A percentile compares a stretch with the other conserved stretches of the same genome.
These are phyloP conservation scores for Claviceps pazoutovae DNA, from an alignment of 2,329 filamentous ascomycete genomes.

Conservation along the genomic window DNA sequence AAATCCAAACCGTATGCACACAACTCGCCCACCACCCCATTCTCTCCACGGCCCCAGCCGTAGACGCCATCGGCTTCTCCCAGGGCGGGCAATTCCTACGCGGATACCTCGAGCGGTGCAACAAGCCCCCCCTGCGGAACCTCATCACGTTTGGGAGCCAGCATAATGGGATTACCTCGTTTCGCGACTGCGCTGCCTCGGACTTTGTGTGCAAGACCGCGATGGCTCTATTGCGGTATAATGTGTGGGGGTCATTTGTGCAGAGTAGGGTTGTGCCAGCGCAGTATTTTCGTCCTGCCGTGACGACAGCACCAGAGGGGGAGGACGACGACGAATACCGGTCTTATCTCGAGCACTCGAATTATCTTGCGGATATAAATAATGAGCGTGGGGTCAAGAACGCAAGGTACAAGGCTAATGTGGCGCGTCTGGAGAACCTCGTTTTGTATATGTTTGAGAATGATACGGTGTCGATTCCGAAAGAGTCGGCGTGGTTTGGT, in stretches of 20 bases:
- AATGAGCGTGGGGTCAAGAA: conserved; percentile 76
- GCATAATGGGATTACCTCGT: conserved; percentile 82
- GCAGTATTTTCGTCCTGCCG: conserved; percentile 79
- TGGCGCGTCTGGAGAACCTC: conserved; percentile 59
- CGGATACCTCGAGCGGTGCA: conserved; percentile 80
- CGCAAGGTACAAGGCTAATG: conserved; percentile 53
- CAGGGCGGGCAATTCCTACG: conserved; percentile 96
- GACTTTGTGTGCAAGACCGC: conserved; percentile 76
- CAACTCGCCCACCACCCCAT: conserved; percentile 63
- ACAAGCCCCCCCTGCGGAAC: conserved; percentile 56
- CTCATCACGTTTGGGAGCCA: conserved; percentile 82
- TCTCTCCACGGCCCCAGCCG: conserved; percentile 63
- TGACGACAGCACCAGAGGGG: conserved; percentile 23
- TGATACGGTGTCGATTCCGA: conserved; percentile 75
- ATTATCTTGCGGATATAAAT: conserved; percentile 91
- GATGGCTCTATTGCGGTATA: conserved; percentile 61
- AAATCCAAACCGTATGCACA: conserved; percentile 65
- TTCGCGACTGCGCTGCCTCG: conserved; percentile 53
- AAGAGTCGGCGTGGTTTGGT: conserved; percentile 81
- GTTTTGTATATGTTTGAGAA: conserved; percentile 84
- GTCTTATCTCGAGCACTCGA: conserved; percentile 64
- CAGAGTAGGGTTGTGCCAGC: conserved; percentile 76
- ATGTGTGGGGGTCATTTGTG: conserved; percentile 67
- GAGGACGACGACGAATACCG: conserved; percentile 30
- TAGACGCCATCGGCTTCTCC: conserved; percentile 88